Base-by-base conservation (phyloP, 441 rosid species). In the Pelargonium australe region DNA sequence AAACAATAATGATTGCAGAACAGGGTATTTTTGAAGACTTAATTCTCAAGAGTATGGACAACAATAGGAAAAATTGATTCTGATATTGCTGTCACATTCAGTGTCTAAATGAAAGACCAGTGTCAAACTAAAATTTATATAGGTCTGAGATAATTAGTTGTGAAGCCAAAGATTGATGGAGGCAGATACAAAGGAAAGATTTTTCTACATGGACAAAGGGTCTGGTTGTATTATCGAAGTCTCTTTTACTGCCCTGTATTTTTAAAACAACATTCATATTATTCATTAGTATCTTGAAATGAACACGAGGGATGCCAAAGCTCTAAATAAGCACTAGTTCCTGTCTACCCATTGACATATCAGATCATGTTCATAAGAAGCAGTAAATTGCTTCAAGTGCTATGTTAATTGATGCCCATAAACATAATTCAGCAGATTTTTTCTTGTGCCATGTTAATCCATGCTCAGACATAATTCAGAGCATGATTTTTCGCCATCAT, bases 201-300 rank as follows among this genome's bases (percentile, higher is more conserved):
- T 53, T 65, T 49, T 37, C 3, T 17, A 12, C 67, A 49, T 63
- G 43, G 25, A 2, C 60, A 11, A 17, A 37, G 53, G 28, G 16
- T 73, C 12, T 17, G 28, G 2, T 37, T 69, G 25, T 67, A 31
- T n/a, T 61, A 43, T 62, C 44, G 9, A 69, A 57, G 44, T 64
- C 2, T 37, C 49, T 64, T 64, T 49, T 31, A 8, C 44, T 60
- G 41, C 66, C 28, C 17, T 49, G 40, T 23, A 73, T 68, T 12
- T 49, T 14, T 16, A 16, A 10, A 37, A 51, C 25, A 17, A 49
- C 17, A 2, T 55, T 51, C n/a, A n/a, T 13, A 11, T 20, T 11
- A 61, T 23, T 61, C 41, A 25, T 61, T 23, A 65, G 65, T 53
- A 40, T 55, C 45, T 16, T 66, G 40, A 65, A 71, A 73, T 37